Base-by-base conservation (phyloP, 2,329 filamentous ascomycete species). In the Colletotrichum abscissum region DNA sequence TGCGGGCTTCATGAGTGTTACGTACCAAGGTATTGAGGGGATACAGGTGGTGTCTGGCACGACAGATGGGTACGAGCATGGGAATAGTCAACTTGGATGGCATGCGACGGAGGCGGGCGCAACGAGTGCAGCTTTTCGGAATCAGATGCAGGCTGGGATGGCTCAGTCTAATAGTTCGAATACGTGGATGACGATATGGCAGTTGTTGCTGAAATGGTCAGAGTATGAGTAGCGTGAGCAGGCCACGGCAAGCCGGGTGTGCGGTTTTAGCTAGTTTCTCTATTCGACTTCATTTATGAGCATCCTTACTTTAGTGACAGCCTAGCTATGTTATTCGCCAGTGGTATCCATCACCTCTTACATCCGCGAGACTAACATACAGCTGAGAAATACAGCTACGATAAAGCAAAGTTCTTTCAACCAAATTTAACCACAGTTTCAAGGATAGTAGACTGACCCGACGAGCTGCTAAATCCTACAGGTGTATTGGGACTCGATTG, bases 41-140 rank as follows among this genome's bases (percentile, higher is more conserved):
- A 77, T 80, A 24, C 72, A 77, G 22, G 67, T 75, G 6, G 60
- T 82, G 1, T 72, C 75, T 4, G 82, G 77, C 3, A 77, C 75
- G 0, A 79, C 76, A 14, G 79, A 82, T 22, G 79, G 80, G 0
- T 66, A 82, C 24, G 55, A 75, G 63, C 80, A 84, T 60, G 83
- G 83, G 0, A 83, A 79, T 57, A 82, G 76, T 59, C 74, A 75
- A 0, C 33, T 83, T 1, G 83, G 83, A 0, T 84, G 81, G 75
- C 78, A 84, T 54, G 80, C 80, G 46, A 83, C 82, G 22, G 75
- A 80, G 30, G 59, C 81, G 24, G 82, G 82, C 0, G 82, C 77
- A 0, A 81, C 78, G n/a, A 64, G 64, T 19, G 72, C 72, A 7
- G 67, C 49, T 26, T 69, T 57, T 52, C 35, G 26, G 24, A 30